These are phyloP conservation scores for Cornus suecica DNA, from an alignment of 148 eudicot species.

Conservation along the genomic window DNA sequence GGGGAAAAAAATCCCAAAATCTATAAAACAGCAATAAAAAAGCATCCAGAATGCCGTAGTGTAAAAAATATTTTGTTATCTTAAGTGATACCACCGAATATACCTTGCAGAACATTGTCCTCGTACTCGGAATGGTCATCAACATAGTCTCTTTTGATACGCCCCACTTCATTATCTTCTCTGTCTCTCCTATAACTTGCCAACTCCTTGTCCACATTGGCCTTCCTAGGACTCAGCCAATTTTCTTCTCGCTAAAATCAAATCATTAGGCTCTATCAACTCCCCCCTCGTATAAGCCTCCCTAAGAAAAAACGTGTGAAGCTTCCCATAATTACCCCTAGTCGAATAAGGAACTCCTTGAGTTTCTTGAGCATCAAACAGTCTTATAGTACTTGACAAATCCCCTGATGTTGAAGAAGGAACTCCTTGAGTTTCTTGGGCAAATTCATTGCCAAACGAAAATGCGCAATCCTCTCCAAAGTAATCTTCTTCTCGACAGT, in stretches of 20 bases:
- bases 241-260: slow-evolving; percentile 86
- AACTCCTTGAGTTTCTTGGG: slow-evolving; percentile 90
- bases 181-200: slow-evolving; percentile 47
- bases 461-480: slow-evolving; percentile 93
- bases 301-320: slow-evolving; percentile 87
- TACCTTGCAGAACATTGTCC: slow-evolving; percentile 19
- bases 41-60: too few species aligned
- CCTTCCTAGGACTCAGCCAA: slow-evolving; percentile 80
- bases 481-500: slow-evolving; percentile 97
- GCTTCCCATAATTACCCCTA: slow-evolving; percentile 91
- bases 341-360: slow-evolving; percentile 85
- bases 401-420: slow-evolving; percentile 90
- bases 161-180: slow-evolving; percentile 24
- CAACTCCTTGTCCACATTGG: slow-evolving; percentile 47
- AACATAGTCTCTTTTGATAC: slow-evolving; percentile 12
- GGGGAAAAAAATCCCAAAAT: too few species aligned
- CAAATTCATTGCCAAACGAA: slow-evolving; percentile 67
- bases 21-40: too few species aligned
- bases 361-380: too few species aligned
- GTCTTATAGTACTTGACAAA: slow-evolving; percentile 87
- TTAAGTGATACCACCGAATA: too few species aligned
- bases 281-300: slow-evolving; percentile 93
- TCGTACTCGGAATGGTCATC: slow-evolving; percentile 17
- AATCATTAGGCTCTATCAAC: slow-evolving; percentile 73
- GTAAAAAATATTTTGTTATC: too few species aligned